phyloP scores from a whole-genome alignment of 768 basidiomycete species.

The Pisolithus marmoratus region DNA sequence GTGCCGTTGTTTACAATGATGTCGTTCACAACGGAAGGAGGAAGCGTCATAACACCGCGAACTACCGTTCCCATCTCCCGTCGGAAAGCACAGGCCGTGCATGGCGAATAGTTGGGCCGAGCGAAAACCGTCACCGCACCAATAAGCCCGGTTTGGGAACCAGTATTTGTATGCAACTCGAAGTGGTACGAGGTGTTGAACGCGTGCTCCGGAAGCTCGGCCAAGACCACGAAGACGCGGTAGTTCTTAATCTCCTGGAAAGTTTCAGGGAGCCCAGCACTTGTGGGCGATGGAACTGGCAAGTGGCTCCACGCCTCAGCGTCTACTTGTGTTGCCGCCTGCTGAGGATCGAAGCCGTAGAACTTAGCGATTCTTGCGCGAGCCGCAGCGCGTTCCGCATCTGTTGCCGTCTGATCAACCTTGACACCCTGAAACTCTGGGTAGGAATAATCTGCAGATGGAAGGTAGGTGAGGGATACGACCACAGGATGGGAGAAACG shows the following conservation, averaged over 20 bases:
- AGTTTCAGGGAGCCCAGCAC: conserved; percentile 8
- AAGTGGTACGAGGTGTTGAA: conserved; percentile 20
- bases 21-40: conserved; percentile 15
- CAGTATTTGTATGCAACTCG: conserved; percentile 12
- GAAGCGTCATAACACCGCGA: conserved; percentile 21
- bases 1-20: conserved; percentile 12
- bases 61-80: conserved; percentile 13
- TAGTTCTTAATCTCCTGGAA: conserved; percentile 15
- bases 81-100: conserved; percentile 18
- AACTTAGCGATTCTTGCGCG: conserved; percentile 18
- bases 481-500: neutral
- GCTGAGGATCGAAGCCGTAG: conserved; percentile 20
- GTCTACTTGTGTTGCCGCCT: conserved; percentile 1
- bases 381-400: conserved; percentile 10
- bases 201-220: conserved; percentile 20
- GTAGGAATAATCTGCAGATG: conserved; percentile 23
- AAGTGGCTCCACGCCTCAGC: conserved; percentile 12
- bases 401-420: conserved; percentile 15
- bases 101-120: conserved; percentile 18
- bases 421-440: conserved; percentile 20
- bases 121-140: conserved; percentile 21
- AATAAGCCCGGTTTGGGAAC: conserved; percentile 6
- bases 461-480: neutral
- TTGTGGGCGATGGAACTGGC: conserved; percentile 6
- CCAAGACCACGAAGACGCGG: conserved; percentile 22